A percentile compares a stretch with the other conserved stretches of the same genome.
These are phyloP conservation scores for Phytophthora brassicae DNA, from an alignment of 352 stramenopile genomes.

Conservation along the genomic window DNA sequence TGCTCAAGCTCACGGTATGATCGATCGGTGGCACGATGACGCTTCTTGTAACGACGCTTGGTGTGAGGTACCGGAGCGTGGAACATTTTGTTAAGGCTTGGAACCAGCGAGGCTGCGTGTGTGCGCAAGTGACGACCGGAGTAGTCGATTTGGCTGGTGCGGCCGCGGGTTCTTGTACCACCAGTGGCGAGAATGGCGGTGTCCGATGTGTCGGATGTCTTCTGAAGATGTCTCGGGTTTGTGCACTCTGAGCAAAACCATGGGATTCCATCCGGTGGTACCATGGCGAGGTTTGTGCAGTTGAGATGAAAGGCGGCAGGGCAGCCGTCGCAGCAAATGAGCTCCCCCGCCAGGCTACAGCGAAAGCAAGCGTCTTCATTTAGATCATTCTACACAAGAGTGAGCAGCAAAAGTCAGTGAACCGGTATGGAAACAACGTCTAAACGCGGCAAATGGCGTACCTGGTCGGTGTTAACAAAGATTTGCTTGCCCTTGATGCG, in stretches of 20 bases:
- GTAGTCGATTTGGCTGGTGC: slow-evolving; percentile 18
- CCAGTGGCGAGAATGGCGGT: slow-evolving; percentile 9
- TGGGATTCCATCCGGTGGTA: slow-evolving; percentile 50
- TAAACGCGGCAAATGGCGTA: slow-evolving; percentile 25
- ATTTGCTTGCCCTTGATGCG: slow-evolving; percentile 62
- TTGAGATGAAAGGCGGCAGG: slow-evolving; percentile 77
- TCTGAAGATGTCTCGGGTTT: slow-evolving; percentile 45
- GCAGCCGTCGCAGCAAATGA: slow-evolving; percentile 84
- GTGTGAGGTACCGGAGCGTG: slow-evolving; percentile 31
- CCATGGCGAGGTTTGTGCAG: slow-evolving; percentile 67
- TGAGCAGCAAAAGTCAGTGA: slow-evolving; percentile 12
- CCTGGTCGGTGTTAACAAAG: slow-evolving; percentile 59
- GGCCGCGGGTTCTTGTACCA: slow-evolving; percentile 20
- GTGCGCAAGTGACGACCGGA: slow-evolving; percentile 47
- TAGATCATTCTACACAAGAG: slow-evolving; percentile 58
- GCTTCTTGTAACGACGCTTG: slow-evolving; percentile 61
- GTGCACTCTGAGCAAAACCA: slow-evolving; percentile 78
- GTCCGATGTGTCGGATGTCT: slow-evolving; percentile 19
- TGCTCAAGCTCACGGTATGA: slow-evolving; percentile 70
- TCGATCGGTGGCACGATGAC: slow-evolving; percentile 43
- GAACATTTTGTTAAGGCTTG: slow-evolving; percentile 73
- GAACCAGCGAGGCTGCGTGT: slow-evolving; percentile 39
- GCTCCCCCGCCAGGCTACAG: slow-evolving; percentile 64
- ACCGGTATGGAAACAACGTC: background rate
- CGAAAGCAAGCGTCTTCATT: slow-evolving; percentile 83